phyloP scores from a whole-genome alignment of 2,329 filamentous ascomycete species.

The Beauveria medogensis region DNA sequence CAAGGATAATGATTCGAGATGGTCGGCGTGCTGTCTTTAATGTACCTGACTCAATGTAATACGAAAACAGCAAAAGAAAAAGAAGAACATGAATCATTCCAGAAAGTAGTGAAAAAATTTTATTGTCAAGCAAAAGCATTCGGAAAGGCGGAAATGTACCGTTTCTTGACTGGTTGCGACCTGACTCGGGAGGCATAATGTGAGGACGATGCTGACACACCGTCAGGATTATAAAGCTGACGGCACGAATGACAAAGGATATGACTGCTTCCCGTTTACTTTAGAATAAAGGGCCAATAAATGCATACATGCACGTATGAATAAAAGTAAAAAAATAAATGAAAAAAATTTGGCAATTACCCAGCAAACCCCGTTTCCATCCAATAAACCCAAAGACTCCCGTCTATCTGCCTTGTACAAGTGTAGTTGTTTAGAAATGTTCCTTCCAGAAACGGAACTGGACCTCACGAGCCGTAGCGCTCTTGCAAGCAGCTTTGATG shows the following conservation, averaged over 20 bases:
- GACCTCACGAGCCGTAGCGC: slow-evolving; percentile 67
- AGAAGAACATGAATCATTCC: too few relatives aligned
- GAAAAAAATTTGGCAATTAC: not conserved
- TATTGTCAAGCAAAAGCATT: too few relatives aligned
- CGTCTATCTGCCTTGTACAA: not conserved
- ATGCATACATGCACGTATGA: not conserved
- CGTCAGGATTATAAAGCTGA: not conserved
- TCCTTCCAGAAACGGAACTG: slow-evolving; percentile 99
- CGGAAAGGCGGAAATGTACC: too few relatives aligned
- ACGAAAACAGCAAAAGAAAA: not conserved
- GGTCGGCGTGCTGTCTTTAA: not conserved
- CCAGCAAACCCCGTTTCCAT: not conserved
- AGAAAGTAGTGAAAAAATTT: too few relatives aligned
- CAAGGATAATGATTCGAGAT: not conserved
- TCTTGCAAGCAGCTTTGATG: slow-evolving; percentile 74
- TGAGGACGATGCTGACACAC: too few relatives aligned
- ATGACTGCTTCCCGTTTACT: not conserved
- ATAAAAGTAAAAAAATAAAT: not conserved
- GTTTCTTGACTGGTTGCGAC: too few relatives aligned
- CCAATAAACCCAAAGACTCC: not conserved
- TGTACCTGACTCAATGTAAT: not conserved
- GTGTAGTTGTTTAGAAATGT: slow-evolving; percentile 51
- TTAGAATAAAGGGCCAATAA: not conserved
- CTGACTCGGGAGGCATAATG: too few relatives aligned
- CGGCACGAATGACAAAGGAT: not conserved